Base-by-base conservation (phyloP, 2,329 filamentous ascomycete species). In the Akanthomyces lecanii region DNA sequence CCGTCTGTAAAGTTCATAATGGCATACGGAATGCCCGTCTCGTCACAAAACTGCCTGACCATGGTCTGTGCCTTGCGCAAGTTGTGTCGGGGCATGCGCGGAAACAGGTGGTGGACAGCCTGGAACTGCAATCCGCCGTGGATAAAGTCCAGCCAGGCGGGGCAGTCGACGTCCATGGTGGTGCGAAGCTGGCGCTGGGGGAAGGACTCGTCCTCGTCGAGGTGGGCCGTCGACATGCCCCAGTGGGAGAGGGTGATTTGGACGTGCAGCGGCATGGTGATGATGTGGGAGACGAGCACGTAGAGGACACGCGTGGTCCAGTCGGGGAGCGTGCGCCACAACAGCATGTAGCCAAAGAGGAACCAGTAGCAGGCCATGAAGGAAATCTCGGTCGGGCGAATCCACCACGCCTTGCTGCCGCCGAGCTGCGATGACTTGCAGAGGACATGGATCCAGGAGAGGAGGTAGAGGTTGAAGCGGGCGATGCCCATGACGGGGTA, bases 71-170 rank as follows among this genome's bases (percentile, higher is more conserved):
- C 80, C 66, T 77, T 75, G 59, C 88, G 79, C 11, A 90, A 75
- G 71, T 90, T 90, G 73, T 90, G 88, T 28, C 88, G 76, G 1
- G 88, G 88, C 60, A 90, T 79, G 5, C 88, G 80, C 3, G 88
- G 88, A 69, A 87, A 90, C 12, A 90, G 73, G 67, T 91, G 88
- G 72, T 91, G 88, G 2, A 90, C 82, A 7, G 84, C 87, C 73
- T 90, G 88, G 75, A 90, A 91, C 74, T 90, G 88, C 33, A 91
- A 77, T 1, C 88, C 88, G 55, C 88, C 88, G 71, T 91, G 88
- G 70, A 89, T 80, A 68, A 86, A 90, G 71, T 91, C 88, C 30
- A 91, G 76, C 88, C 88, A 91, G 28, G 80, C 76, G 0, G 88
- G 88, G 73, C 88, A 90, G 68, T 89, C 86, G 54, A 91, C 84